Conservation (phyloP, 768 basidiomycete genomes). For the Sporobolomyces roseus region DNA sequence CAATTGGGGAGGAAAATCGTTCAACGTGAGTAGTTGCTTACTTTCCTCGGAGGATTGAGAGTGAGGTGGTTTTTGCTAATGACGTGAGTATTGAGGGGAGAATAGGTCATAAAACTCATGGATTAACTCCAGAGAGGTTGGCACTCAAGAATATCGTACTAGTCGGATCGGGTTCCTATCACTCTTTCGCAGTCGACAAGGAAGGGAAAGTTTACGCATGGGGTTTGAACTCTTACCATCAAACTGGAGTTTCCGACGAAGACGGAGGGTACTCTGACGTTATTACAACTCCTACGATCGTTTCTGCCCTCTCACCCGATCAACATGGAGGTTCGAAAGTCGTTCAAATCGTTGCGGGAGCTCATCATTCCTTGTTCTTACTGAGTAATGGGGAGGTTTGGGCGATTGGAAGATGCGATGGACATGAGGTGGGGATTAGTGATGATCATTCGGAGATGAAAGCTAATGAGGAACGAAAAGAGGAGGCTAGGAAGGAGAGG, state of each 20-base stretch:
- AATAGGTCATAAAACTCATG: conserved; percentile 77
- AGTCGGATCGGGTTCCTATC: conserved; percentile 76
- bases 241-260: conserved; percentile 56
- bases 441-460: conserved; percentile 52
- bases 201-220: conserved; percentile 82
- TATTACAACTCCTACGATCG: conserved; percentile 58
- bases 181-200: conserved; percentile 85
- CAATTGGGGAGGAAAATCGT: conserved; percentile 88
- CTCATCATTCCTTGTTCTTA: conserved; percentile 86
- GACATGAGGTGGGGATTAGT: conserved; percentile 69
- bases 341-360: conserved; percentile 70
- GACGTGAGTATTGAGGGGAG: too few species aligned
- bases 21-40: conserved; percentile 46
- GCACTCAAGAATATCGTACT: conserved; percentile 67
- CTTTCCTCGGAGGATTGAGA: neutral
- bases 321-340: conserved; percentile 50
- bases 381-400: conserved; percentile 77
- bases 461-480: conserved; percentile 43
- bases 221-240: conserved; percentile 84
- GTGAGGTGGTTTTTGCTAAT: too few species aligned
- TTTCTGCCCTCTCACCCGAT: conserved; percentile 48
- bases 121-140: conserved; percentile 81
- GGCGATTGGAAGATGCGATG: conserved; percentile 78
- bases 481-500: conserved; percentile 43
- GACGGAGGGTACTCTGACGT: conserved; percentile 48